Evolutionary conservation across 108 stramenopile species (phyloP).

Genomic region (Skeletonema grethae): DNA sequence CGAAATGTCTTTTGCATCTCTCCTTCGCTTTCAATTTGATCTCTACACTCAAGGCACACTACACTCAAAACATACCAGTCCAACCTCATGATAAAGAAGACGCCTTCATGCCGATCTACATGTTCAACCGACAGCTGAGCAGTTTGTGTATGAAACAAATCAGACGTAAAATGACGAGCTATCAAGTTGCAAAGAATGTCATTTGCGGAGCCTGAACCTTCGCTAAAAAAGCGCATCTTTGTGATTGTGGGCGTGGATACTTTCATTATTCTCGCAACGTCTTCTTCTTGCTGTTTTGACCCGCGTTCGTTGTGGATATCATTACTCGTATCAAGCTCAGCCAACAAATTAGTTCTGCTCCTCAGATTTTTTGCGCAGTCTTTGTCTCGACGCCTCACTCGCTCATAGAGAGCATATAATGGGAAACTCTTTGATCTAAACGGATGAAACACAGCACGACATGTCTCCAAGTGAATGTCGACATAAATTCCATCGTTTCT

Average conservation of each 20-base stretch:
- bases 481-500: constrained; percentile 60
- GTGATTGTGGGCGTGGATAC: constrained; percentile 56
- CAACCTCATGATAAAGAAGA: constrained; percentile 68
- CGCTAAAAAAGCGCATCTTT: constrained; percentile 66
- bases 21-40: constrained; percentile 30
- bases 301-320: background rate
- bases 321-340: constrained; percentile 22
- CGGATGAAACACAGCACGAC: constrained; percentile 58
- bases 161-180: constrained; percentile 51
- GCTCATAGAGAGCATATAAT: constrained; percentile 59
- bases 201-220: constrained; percentile 47
- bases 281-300: constrained; percentile 34
- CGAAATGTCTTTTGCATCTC: constrained; percentile 26
- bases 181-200: constrained; percentile 48
- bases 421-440: constrained; percentile 23
- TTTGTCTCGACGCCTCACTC: constrained; percentile 61
- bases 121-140: constrained; percentile 49
- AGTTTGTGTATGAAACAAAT: constrained; percentile 42
- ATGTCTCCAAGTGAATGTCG: constrained; percentile 76
- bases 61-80: constrained; percentile 71
- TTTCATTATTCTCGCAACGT: constrained; percentile 62
- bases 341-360: constrained; percentile 62
- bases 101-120: constrained; percentile 50
- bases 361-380: constrained; percentile 72
- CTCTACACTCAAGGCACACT: constrained; percentile 34